Conservation (phyloP, 768 basidiomycete species). For the Leccinum incarnatum region DNA sequence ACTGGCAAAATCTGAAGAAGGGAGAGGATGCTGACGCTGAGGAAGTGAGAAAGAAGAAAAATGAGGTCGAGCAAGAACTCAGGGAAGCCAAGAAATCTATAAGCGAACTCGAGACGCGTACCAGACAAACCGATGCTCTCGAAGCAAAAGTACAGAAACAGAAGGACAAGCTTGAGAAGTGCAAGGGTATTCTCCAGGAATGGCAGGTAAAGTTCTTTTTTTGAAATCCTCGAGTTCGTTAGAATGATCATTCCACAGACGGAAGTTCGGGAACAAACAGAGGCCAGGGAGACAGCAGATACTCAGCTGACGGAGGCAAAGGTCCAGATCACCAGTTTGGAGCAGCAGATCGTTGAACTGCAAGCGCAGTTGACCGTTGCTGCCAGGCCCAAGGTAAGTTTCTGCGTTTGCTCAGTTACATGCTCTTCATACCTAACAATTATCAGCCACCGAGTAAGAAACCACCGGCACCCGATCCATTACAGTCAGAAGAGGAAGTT, state of each 20-base stretch:
- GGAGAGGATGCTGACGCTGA: slow-evolving; percentile 62
- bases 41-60: slow-evolving; percentile 48
- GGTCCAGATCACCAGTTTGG: slow-evolving; percentile 21
- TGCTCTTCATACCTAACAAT: neutral
- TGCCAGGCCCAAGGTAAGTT: slow-evolving; percentile 28
- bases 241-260: slow-evolving; percentile 30
- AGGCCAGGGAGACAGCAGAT: slow-evolving; percentile 35
- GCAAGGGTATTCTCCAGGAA: slow-evolving; percentile 39
- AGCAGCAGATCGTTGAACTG: slow-evolving; percentile 45
- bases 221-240: neutral
- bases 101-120: slow-evolving; percentile 28
- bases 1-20: slow-evolving; percentile 67
- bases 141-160: slow-evolving; percentile 43
- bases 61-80: slow-evolving; percentile 55
- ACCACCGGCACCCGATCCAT: slow-evolving; percentile 1
- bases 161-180: slow-evolving; percentile 39
- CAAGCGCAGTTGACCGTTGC: slow-evolving; percentile 42
- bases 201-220: slow-evolving; percentile 43
- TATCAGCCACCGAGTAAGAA: slow-evolving; percentile 16
- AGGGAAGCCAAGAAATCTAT: slow-evolving; percentile 42
- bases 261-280: slow-evolving; percentile 36
- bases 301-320: slow-evolving; percentile 35
- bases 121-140: slow-evolving; percentile 27
- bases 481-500: slow-evolving; percentile 19
- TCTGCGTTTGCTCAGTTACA: slow-evolving; percentile 8